Conservation (phyloP, 495 filamentous ascomycete species). For the Podospora pseudoanserina region DNA sequence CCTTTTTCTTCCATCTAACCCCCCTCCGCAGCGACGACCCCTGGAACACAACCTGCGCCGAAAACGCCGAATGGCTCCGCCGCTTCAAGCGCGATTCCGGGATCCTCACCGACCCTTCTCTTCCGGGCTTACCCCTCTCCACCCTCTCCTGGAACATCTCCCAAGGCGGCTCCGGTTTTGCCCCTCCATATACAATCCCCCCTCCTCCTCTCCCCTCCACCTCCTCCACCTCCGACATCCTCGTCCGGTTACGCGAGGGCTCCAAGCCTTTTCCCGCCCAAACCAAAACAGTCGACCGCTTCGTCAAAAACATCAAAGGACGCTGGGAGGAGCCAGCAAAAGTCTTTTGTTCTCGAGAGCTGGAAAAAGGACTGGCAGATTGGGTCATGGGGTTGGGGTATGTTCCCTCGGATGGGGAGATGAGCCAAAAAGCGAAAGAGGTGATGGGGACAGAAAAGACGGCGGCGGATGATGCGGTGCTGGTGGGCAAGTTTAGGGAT, state of each 20-base stretch:
- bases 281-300: slow-evolving; percentile 39
- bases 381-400: slow-evolving; percentile 31
- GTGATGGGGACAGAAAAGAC: slow-evolving; percentile 41
- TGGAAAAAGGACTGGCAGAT: slow-evolving; percentile 44
- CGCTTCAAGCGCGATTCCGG: slow-evolving; percentile 64
- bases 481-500: slow-evolving; percentile 49
- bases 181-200: slow-evolving; percentile 41
- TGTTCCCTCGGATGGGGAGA: slow-evolving; percentile 41
- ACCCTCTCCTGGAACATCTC: slow-evolving; percentile 34
- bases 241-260: slow-evolving; percentile 30
- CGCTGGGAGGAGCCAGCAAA: slow-evolving; percentile 39
- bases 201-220: slow-evolving; percentile 25
- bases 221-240: slow-evolving; percentile 10
- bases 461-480: slow-evolving; percentile 45
- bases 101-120: slow-evolving; percentile 39
- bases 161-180: slow-evolving; percentile 48
- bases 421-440: slow-evolving; percentile 40
- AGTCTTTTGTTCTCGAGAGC: slow-evolving; percentile 52
- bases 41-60: slow-evolving; percentile 72
- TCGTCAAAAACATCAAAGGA: slow-evolving; percentile 32
- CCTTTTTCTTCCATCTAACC: not conserved
- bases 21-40: slow-evolving; percentile 53
- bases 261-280: slow-evolving; percentile 37
- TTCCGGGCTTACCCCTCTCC: slow-evolving; percentile 43
- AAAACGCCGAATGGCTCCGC: slow-evolving; percentile 68